These are phyloP conservation scores for Cordyceps pruinosa DNA, from an alignment of 2,329 filamentous ascomycete genomes.

Conservation along the genomic window DNA sequence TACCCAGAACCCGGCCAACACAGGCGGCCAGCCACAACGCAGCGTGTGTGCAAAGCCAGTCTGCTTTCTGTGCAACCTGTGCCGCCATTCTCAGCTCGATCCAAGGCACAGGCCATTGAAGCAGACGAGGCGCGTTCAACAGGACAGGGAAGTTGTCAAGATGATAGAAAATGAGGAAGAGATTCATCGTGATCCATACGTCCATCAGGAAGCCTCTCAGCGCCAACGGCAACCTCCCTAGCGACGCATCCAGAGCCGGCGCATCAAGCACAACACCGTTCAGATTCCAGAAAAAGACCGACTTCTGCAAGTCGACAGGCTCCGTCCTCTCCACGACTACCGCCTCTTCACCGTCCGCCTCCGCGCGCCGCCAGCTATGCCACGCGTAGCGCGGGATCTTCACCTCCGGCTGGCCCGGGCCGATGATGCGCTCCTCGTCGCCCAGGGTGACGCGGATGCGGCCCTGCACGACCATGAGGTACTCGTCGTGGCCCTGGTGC, in stretches of 20 bases:
- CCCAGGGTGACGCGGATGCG: conserved; percentile 23
- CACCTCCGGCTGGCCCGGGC: conserved; percentile 24
- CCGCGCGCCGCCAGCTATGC: conserved; percentile 41
- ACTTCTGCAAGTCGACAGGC: conserved; percentile 37
- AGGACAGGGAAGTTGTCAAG: conserved; percentile 27
- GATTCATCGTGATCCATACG: conserved; percentile 23
- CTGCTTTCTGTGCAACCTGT: rapidly evolving
- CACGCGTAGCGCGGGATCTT: conserved; percentile 29
- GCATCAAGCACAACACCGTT: conserved; percentile 33
- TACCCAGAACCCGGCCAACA: not conserved
- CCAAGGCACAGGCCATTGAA: not conserved
- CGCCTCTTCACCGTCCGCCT: conserved; percentile 25
- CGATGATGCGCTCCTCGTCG: conserved; percentile 14
- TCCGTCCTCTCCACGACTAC: conserved; percentile 28
- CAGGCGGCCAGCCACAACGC: conserved; percentile 1
- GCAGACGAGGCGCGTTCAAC: conserved; percentile 12
- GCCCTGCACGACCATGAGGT: conserved; percentile 35
- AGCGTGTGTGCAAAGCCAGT: conserved; percentile 1
- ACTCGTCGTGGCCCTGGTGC: conserved; percentile 41
- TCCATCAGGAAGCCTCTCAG: conserved; percentile 18
- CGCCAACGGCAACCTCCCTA: not conserved
- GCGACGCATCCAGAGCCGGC: not conserved
- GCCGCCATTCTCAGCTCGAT: not conserved
- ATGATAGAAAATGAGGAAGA: conserved; percentile 22
- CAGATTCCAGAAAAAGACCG: conserved; percentile 43